Evolutionary conservation across 345 rosid genomes (phyloP).

Genomic region (Alliaria petiolata): DNA sequence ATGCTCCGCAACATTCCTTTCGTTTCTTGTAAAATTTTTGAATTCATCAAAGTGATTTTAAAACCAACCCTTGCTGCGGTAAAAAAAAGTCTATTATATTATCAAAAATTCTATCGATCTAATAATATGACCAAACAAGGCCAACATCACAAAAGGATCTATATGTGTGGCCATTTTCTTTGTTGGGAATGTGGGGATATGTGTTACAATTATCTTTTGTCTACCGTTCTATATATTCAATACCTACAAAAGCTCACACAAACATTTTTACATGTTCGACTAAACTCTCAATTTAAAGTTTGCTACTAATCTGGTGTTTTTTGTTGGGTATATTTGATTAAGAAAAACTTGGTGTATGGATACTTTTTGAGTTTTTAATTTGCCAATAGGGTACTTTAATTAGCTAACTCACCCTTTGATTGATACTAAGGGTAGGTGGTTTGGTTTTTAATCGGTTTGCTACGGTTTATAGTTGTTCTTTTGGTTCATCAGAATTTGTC

Average conservation of each 20-base stretch:
- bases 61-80: background rate
- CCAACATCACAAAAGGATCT: background rate
- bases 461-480: background rate
- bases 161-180: background rate
- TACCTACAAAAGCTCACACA: background rate
- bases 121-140: constrained; percentile 3
- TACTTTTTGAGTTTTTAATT: too few species aligned
- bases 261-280: constrained; percentile 2
- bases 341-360: too few species aligned
- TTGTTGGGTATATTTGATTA: background rate
- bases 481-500: background rate
- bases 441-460: background rate
- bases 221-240: constrained; percentile 3
- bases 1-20: constrained; percentile 20
- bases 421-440: background rate
- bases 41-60: background rate
- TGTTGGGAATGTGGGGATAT: constrained; percentile 1
- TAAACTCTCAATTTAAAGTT: background rate
- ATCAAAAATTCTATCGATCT: background rate
- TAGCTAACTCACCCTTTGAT: too few species aligned
- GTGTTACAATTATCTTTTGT: background rate
- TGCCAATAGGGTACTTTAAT: too few species aligned
- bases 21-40: background rate
- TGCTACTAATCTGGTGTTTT: background rate
- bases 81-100: background rate